Evolutionary conservation across 768 basidiomycete genomes (phyloP), one percentile per base, ranked within the genome.

Genomic region (Ephemerocybe angulata): DNA sequence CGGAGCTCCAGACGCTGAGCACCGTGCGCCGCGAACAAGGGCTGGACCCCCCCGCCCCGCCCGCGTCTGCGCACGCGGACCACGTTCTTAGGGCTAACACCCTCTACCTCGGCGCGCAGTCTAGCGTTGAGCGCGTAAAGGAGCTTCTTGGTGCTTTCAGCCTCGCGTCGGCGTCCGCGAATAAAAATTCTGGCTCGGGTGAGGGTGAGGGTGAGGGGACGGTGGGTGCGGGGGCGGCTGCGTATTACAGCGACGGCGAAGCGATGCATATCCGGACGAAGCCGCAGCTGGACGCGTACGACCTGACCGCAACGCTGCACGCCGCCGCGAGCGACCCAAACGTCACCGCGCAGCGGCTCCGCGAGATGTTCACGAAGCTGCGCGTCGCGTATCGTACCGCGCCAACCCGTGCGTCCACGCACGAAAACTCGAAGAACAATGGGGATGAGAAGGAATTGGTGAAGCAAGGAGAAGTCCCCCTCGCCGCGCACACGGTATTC

Each of bases 401-500:
- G 8, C 33, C 33, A 8, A n/a, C 10, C 5, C 21, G 15, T 19
- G 15, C 38, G 15, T 0, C 68, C 72, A 30, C 59, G 72, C 19
- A 58, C 72, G 1, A 42, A 61, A 30, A 60, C 56, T 10, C 6
- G 6, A 19, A 41, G 17, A 19, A 19, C 5, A 19, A n/a, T 5
- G 38, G 38, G 17, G n/a, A 6, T 5, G 21, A 19, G 7, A 19
- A 41, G 21, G 17, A 41, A 19, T 17, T 17, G 38, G n/a, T 6
- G 38, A 41, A 41, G 17, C 6, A 41, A 19, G 5, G 5, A 19
- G n/a, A 73, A 2, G 67, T 75, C 12, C 33, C 42, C 30, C 33
- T 55, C 4, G 76, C 70, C 0, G 76, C 83, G 0, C 79, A 84
- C 60, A 84, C 82, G 19, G 67, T 82, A 27, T 66, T 84, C 54